These are phyloP conservation scores for Bondarzewia mesenterica DNA, from an alignment of 1,284 basidiomycete species.

Conservation along the genomic window DNA sequence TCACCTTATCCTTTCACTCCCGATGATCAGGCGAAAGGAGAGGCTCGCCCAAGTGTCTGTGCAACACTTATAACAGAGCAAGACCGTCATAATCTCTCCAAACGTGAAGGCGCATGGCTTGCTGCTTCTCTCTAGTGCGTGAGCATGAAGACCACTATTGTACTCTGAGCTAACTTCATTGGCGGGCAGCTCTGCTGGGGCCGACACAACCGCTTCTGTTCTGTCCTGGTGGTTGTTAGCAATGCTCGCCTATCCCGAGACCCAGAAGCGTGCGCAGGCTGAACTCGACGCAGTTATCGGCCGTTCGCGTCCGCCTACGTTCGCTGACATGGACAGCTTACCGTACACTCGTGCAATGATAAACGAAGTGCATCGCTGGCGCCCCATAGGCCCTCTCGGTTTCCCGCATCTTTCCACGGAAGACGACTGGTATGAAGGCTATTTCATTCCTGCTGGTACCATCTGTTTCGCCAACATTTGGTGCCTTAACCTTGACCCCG, in stretches of 20 bases:
- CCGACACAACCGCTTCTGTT: conserved; percentile 8
- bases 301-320: conserved; percentile 5
- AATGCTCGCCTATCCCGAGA: conserved; percentile 11
- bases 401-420: conserved; percentile 8
- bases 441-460: conserved; percentile 16
- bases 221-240: conserved; percentile 6
- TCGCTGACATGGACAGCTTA: conserved; percentile 5
- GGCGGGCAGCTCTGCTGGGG: neutral
- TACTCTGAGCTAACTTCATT: neutral
- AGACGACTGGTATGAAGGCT: conserved; percentile 15
- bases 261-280: conserved; percentile 9
- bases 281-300: conserved; percentile 13
- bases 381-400: conserved; percentile 5
- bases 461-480: conserved; percentile 11
- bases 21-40: neutral
- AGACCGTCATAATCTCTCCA: neutral
- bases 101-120: neutral
- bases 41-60: neutral
- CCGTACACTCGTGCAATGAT: conserved; percentile 10
- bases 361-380: conserved; percentile 11
- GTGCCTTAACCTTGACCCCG: conserved; percentile 4
- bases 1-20: neutral
- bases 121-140: neutral
- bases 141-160: neutral
- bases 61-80: neutral